Base-by-base conservation (phyloP, 306 rosid genomes). In the Boehmeria nivea region DNA sequence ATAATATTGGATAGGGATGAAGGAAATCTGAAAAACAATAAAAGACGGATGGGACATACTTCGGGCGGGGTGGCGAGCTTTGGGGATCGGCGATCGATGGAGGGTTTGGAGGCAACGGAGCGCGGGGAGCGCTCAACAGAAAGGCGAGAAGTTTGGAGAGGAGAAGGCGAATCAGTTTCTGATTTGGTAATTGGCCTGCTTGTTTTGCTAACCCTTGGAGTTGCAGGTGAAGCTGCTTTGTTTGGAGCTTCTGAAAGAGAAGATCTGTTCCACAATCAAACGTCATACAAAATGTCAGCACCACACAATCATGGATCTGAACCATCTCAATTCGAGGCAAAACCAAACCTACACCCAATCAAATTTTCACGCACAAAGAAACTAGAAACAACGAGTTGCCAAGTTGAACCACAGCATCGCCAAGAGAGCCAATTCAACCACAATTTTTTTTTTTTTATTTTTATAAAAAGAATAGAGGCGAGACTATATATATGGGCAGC, bases 121-220 rank as follows among this genome's bases (percentile, higher is more conserved):
- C 81, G 82, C 5, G 98, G 95, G 12, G 98, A 81, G 46, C 89
- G 81, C n/a, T 91, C 98, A 1, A 81, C 42, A 16, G 98, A 76
- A 62, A 79, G 78, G 40, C 91, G 91, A 3, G 75, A 78, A 63
- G 59, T 82, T 37, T 67, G 98, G 75, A 84, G 53, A 60, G 95
- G 86, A 3, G 95, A 90, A 15, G 83, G 89, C 0, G 86, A 74
- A 27, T 80, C 91, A 23, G 93, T 54, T 17, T 87, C 98, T 12
- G 95, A 65, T 75, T 87, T 91, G 36, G 82, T 43, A 15, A 64
- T 61, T 69, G 88, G 86, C 68, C 75, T 76, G 75, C 76, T 74
- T 56, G 81, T 82, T 42, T 78, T 91, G 59, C 82, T 78, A 27
- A 78, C 84, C 70, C 89, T 81, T 8, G 98, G 96, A 8, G 98